Evolutionary conservation across 2,329 filamentous ascomycete genomes (phyloP).

Genomic region (Davidsoniella neocaledoniae): DNA sequence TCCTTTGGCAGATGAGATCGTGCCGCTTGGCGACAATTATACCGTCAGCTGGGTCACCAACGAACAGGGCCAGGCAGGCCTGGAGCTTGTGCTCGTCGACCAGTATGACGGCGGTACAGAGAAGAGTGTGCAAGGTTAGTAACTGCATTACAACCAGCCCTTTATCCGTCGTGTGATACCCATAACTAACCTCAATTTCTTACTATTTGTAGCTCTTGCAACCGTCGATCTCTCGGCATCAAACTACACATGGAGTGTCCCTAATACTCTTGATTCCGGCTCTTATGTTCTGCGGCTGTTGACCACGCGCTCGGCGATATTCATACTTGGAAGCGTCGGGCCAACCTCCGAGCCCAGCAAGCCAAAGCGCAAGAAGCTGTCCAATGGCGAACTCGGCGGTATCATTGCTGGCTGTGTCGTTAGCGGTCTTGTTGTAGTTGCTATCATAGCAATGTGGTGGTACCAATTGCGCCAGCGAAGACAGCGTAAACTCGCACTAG

Average conservation of each 20-base stretch:
- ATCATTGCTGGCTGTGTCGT: constrained; percentile 7
- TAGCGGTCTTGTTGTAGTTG: background rate
- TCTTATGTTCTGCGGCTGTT: constrained; percentile 8
- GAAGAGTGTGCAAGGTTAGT: background rate
- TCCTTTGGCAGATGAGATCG: constrained; percentile 3
- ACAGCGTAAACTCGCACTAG: background rate
- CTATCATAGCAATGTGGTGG: constrained; percentile 1
- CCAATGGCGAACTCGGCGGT: constrained; percentile 3
- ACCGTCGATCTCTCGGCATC: background rate
- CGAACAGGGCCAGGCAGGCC: background rate
- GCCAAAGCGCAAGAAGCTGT: background rate
- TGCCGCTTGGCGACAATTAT: constrained; percentile 3
- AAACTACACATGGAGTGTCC: constrained; percentile 11
- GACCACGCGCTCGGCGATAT: constrained; percentile 7
- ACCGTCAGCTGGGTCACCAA: background rate
- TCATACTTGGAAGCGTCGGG: constrained; percentile 9
- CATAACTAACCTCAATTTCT: background rate
- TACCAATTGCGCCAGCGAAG: background rate
- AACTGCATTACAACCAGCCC: background rate
- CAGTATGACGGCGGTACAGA: constrained; percentile 4
- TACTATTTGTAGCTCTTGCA: background rate
- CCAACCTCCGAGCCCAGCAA: background rate
- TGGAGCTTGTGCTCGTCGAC: background rate
- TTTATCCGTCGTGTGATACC: background rate
- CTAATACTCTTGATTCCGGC: constrained; percentile 5